These are phyloP conservation scores for Posidonia oceanica DNA, from an alignment of 116 monocot genomes.

Conservation along the genomic window DNA sequence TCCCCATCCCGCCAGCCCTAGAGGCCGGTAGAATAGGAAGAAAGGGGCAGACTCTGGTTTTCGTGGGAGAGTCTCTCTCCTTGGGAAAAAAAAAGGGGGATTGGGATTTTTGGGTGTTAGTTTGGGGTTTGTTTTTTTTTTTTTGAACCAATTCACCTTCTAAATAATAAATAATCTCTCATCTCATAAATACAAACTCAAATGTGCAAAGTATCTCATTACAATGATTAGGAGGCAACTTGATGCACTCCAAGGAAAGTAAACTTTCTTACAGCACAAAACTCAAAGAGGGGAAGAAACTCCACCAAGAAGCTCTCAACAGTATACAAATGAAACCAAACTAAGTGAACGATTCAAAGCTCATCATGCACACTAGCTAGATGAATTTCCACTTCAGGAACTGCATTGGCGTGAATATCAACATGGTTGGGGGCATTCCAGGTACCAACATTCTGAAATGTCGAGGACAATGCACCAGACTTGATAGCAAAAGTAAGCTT, in stretches of 20 bases:
- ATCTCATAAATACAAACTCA: neutral
- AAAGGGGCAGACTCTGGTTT: too few relatives aligned
- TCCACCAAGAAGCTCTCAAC: too few relatives aligned
- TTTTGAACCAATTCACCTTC: too few relatives aligned
- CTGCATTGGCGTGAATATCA: conserved; percentile 5
- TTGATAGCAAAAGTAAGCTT: conserved; percentile 54
- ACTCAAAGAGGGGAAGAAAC: too few relatives aligned
- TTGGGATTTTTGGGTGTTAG: too few relatives aligned
- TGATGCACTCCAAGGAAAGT: neutral
- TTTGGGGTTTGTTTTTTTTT: too few relatives aligned
- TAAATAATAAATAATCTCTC: neutral
- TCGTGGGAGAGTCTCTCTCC: too few relatives aligned
- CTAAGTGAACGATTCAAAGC: conserved; percentile 17
- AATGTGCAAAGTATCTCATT: neutral
- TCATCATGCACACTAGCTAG: conserved; percentile 24
- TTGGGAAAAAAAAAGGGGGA: too few relatives aligned
- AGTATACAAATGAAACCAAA: too few relatives aligned
- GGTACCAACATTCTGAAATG: conserved; percentile 12
- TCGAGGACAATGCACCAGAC: conserved; percentile 32
- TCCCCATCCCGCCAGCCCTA: too few relatives aligned
- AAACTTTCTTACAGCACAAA: too few relatives aligned
- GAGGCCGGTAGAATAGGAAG: too few relatives aligned
- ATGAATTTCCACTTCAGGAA: conserved; percentile 12
- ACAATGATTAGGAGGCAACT: neutral
- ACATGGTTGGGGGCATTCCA: neutral